Percentiles rank a stretch among this genome's conserved stretches.
Evolutionary conservation across 371 early-diverging fungal species (phyloP).

Genomic region (Syncephalastrum racemosum): DNA sequence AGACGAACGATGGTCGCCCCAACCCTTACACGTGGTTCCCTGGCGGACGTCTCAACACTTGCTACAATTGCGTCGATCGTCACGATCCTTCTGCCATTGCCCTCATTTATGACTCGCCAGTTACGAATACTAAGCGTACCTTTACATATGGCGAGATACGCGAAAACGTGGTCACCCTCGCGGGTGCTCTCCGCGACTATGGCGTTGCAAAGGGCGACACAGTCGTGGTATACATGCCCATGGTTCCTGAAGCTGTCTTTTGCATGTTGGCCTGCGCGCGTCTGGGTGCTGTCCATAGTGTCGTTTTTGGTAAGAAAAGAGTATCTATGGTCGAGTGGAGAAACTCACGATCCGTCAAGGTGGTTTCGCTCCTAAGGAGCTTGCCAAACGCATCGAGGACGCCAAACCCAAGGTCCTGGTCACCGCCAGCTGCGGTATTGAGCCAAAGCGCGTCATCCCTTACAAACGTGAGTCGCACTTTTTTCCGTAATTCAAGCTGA

Average conservation of each 20-base stretch:
- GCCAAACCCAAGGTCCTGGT: conserved; percentile 73
- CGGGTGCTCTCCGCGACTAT: conserved; percentile 70
- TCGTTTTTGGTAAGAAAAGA: conserved; percentile 46
- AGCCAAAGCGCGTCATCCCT: conserved; percentile 61
- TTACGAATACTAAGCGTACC: conserved; percentile 47
- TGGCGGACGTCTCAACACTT: conserved; percentile 80
- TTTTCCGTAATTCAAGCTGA: neutral
- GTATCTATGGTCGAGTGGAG: neutral
- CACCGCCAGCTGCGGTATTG: conserved; percentile 80
- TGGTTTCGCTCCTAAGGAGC: conserved; percentile 79
- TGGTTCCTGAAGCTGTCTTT: conserved; percentile 86
- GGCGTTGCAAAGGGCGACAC: conserved; percentile 81
- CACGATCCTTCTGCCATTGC: conserved; percentile 65
- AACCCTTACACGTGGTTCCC: conserved; percentile 66
- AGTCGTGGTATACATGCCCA: conserved; percentile 89
- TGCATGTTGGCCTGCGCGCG: conserved; percentile 92
- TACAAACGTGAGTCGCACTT: conserved; percentile 54
- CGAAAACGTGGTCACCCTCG: conserved; percentile 69
- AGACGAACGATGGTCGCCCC: conserved; percentile 8
- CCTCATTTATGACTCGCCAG: conserved; percentile 81
- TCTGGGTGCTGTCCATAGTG: conserved; percentile 86
- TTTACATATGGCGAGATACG: conserved; percentile 77
- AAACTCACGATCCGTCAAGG: conserved; percentile 43
- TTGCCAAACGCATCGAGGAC: conserved; percentile 82
- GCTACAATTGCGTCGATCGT: conserved; percentile 93